These are phyloP conservation scores for Lactarius psammicola DNA, from an alignment of 768 basidiomycete species.

Conservation along the genomic window DNA sequence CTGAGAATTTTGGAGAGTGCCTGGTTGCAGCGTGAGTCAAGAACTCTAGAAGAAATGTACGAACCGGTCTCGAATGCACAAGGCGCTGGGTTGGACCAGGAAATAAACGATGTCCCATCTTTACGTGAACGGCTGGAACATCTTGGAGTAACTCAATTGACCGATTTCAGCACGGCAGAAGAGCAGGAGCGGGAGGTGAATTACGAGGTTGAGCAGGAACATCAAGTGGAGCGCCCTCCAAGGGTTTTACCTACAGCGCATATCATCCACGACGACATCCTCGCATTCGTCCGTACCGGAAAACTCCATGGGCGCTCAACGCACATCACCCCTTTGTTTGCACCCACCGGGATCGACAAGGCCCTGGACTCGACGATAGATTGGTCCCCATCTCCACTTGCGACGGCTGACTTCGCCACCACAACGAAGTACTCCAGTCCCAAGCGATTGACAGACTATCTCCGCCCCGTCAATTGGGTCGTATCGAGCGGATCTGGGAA, in stretches of 20 bases:
- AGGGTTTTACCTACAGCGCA: neutral
- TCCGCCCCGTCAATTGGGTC: conserved; percentile 22
- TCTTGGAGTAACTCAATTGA: conserved; percentile 5
- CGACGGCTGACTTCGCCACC: conserved; percentile 4
- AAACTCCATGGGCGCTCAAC: neutral
- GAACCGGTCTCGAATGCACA: neutral
- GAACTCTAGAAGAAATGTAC: conserved; percentile 12
- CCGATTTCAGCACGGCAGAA: conserved; percentile 3
- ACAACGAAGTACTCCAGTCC: neutral
- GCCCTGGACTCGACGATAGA: neutral
- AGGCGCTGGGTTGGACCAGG: neutral
- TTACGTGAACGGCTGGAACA: neutral
- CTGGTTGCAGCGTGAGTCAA: conserved; percentile 5
- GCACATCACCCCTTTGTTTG: neutral
- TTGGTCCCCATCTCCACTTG: conserved; percentile 8
- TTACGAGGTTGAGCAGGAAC: conserved; percentile 6
- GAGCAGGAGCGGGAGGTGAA: conserved; percentile 16
- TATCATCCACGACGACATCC: neutral
- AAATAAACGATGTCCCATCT: neutral
- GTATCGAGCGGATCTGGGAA: conserved; percentile 8
- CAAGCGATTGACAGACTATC: conserved; percentile 2
- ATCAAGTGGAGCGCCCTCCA: neutral
- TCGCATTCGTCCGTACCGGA: neutral
- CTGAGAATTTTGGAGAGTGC: neutral
- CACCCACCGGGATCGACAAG: neutral